Base-by-base conservation (phyloP, 2,329 filamentous ascomycete genomes). In the Penicillium sp. region DNA sequence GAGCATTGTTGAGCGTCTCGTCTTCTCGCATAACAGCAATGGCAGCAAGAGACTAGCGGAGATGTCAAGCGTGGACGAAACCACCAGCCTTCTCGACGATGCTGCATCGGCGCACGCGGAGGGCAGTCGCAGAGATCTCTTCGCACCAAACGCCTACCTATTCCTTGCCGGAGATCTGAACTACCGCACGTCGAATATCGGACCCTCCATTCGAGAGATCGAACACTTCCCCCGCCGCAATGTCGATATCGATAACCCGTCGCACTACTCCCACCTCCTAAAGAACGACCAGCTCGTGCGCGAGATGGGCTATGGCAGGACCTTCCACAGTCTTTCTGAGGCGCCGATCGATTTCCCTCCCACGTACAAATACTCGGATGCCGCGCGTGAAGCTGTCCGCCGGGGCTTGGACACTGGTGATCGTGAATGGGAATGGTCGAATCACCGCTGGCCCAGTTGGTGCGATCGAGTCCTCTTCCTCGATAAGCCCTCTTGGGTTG, bases 131-230 rank as follows among this genome's bases (percentile, higher is more conserved):
- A 56, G 51, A 4, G 67, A 70, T 21, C 80, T 97, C 49, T 96
- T 90, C 72, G 81, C 79, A 43, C 81, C 87, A 1, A 78, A 77
- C 3, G 83, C 83, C 3, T 83, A 95, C 65, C 75, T 96, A 1
- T 95, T 97, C 66, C 76, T 97, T 41, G 85, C 84, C 0, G 93
- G 93, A 22, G 93, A 98, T 67, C 78, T 98, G 53, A 98, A 98
- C 74, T 98, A 98, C 70, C 85, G 93, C 58, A 94, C 91, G 17
- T 81, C 83, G 7, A 78, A 82, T 54, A 77, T 75, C 0, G 73
- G 77, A 0, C 89, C 90, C 0, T 72, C 75, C 0, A 72, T 78
- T 0, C 70, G 75, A 2, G 82, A 87, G 44, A 64, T 74, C 61
- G 43, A 71, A 6, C 68, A 67, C 4, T 87, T 88, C 78, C 79